These are phyloP conservation scores for Fusarium sp. DNA, from an alignment of 2,329 filamentous ascomycete genomes.

Conservation along the genomic window DNA sequence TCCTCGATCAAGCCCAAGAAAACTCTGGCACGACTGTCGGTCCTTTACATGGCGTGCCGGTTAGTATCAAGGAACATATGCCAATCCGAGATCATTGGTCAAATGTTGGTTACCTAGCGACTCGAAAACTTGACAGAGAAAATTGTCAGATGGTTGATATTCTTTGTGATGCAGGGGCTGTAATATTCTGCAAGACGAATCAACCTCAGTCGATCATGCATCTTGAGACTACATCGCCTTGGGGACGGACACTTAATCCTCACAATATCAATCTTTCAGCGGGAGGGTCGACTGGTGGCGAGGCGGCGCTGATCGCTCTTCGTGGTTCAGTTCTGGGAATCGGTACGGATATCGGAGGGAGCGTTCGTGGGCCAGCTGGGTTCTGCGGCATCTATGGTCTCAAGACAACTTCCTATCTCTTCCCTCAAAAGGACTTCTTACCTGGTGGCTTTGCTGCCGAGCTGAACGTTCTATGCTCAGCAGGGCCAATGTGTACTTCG, in stretches of 20 bases:
- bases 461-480: constrained; percentile 52
- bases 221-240: constrained; percentile 69
- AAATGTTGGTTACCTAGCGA: constrained; percentile 64
- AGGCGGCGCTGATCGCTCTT: constrained; percentile 55
- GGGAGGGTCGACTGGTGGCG: constrained; percentile 73
- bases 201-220: constrained; percentile 68
- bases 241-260: constrained; percentile 71
- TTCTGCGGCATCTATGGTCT: constrained; percentile 49
- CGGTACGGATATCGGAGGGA: constrained; percentile 56
- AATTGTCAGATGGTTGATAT: constrained; percentile 70
- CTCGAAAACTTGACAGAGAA: constrained; percentile 58
- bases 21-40: constrained; percentile 49
- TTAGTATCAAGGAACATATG: constrained; percentile 63
- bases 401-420: constrained; percentile 39
- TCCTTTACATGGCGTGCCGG: constrained; percentile 43
- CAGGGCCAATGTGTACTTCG: constrained; percentile 51
- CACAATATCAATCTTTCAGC: constrained; percentile 68
- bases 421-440: constrained; percentile 47
- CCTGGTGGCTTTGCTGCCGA: constrained; percentile 45
- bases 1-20: constrained; percentile 57
- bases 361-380: constrained; percentile 47
- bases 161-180: constrained; percentile 68
- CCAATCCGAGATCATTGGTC: constrained; percentile 64
- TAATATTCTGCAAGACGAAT: constrained; percentile 64
- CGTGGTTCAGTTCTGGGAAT: constrained; percentile 55